phyloP scores from a whole-genome alignment of 768 basidiomycete species.

The Lentinula sp. region DNA sequence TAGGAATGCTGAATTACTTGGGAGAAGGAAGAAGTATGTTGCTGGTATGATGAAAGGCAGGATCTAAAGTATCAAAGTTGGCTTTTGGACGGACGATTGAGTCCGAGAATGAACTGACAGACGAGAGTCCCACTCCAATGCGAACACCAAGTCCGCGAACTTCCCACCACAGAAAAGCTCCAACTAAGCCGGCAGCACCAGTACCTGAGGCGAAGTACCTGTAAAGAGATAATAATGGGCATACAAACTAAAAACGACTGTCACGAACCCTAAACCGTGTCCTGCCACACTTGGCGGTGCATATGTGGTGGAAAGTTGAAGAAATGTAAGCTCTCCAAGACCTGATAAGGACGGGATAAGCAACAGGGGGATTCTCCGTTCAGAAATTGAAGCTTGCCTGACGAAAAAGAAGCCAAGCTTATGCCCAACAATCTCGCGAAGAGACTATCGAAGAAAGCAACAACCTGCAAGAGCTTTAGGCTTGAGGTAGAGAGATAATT shows the following conservation, averaged over 20 bases:
- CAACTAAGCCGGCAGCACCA: slow-evolving; percentile 88
- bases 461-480: slow-evolving; percentile 44
- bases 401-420: slow-evolving; percentile 77
- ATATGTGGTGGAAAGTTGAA: slow-evolving; percentile 88
- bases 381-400: slow-evolving; percentile 37
- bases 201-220: slow-evolving; percentile 94
- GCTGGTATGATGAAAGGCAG: slow-evolving; percentile 78
- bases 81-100: not conserved
- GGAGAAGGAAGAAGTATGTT: slow-evolving; percentile 74
- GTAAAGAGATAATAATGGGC: not conserved
- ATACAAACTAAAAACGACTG: not conserved
- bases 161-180: slow-evolving; percentile 95
- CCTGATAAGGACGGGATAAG: slow-evolving; percentile 35
- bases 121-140: slow-evolving; percentile 74
- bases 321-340: slow-evolving; percentile 89
- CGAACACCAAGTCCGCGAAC: slow-evolving; percentile 80
- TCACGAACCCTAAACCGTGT: slow-evolving; percentile 69
- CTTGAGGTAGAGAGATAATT: not conserved
- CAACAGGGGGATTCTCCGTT: not conserved
- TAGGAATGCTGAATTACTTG: slow-evolving; percentile 47
- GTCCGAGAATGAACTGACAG: slow-evolving; percentile 40
- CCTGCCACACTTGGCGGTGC: slow-evolving; percentile 63
- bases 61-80: slow-evolving; percentile 38
- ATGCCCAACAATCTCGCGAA: slow-evolving; percentile 75
- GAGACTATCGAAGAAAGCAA: slow-evolving; percentile 66